Conservation (phyloP, 345 rosid genomes). For the Litchi chinensis region DNA sequence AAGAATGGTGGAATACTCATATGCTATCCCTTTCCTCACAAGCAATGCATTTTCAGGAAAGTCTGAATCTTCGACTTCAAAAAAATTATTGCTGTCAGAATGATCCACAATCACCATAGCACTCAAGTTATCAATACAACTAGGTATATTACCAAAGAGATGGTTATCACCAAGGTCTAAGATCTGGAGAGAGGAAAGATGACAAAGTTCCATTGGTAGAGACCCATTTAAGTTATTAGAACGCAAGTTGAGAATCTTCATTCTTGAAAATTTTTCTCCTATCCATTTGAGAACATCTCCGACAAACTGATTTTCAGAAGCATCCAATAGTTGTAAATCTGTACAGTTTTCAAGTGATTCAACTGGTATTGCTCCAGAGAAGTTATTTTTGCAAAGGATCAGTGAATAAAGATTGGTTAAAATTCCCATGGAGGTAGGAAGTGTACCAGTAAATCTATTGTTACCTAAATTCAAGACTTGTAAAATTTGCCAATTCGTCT, state of each 20-base stretch:
- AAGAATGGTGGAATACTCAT: constrained; percentile 22
- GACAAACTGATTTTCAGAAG: constrained; percentile 6
- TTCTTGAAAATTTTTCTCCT: background rate
- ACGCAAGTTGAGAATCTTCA: background rate
- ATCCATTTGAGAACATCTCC: constrained; percentile 16
- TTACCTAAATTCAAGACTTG: constrained; percentile 26
- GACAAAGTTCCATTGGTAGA: constrained; percentile 19
- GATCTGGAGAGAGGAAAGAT: constrained; percentile 3
- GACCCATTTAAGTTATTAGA: constrained; percentile 26
- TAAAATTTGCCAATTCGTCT: background rate
- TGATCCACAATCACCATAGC: background rate
- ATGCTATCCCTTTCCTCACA: constrained; percentile 22
- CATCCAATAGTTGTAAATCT: background rate
- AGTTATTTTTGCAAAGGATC: constrained; percentile 28
- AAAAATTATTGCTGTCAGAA: too few relatives aligned
- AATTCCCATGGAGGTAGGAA: constrained; percentile 30
- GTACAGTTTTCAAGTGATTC: background rate
- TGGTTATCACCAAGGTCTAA: constrained; percentile 22
- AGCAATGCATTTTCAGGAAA: background rate
- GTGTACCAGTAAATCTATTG: background rate
- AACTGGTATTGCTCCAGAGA: background rate
- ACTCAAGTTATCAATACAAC: constrained; percentile 2
- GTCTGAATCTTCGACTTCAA: too few relatives aligned
- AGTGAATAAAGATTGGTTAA: constrained; percentile 2
- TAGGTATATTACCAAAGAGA: constrained; percentile 11